Evolutionary conservation across 176 grass and related monocot genomes (phyloP), one percentile per base, ranked within the genome.

Genomic region (Aechmea fasciata): DNA sequence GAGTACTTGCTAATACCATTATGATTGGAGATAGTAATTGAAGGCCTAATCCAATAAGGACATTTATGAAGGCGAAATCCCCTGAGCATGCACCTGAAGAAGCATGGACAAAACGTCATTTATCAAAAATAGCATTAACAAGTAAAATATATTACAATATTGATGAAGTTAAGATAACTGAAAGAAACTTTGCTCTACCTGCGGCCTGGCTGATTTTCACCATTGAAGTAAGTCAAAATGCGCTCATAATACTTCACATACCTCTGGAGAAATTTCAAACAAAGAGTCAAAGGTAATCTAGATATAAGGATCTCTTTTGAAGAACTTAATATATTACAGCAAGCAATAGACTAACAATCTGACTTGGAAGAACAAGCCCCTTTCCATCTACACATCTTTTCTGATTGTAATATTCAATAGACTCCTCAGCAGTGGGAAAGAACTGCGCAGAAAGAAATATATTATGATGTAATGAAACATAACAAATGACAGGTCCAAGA

Each of bases 31-130:
- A 99, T 66, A 66, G 84, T 90, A 81, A 99, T 86, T 69, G 87
- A 93, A 70, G 94, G 94, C 33, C 90, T 87, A 71, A 99, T 93
- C 94, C 94, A 99, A 74, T 93, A 87, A 18, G 94, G 94, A 63
- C 94, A 99, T 72, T 81, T 99, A 84, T 99, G 94, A 89, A 99
- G 84, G 52, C 95, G 95, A 80, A 99, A 93, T 66, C 90, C 95
- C 68, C 95, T 90, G 80, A 99, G 82, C 87, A 99, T 94, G 83
- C 95, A 99, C 82, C 90, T 94, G 87, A 22, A 81, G 80, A 84
- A 67, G 68, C 47, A 67, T 61, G 54, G 54, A 49, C 52, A 68
- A 73, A 57, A 57, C 50, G 78, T 85, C 15, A 41, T 72, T 67
- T 79, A 59, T 69, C 68, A 67, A 23, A 79, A 77, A 47, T 64